These are phyloP conservation scores for Zanthoxylum bungeanum DNA, from an alignment of 345 rosid genomes.

Conservation along the genomic window DNA sequence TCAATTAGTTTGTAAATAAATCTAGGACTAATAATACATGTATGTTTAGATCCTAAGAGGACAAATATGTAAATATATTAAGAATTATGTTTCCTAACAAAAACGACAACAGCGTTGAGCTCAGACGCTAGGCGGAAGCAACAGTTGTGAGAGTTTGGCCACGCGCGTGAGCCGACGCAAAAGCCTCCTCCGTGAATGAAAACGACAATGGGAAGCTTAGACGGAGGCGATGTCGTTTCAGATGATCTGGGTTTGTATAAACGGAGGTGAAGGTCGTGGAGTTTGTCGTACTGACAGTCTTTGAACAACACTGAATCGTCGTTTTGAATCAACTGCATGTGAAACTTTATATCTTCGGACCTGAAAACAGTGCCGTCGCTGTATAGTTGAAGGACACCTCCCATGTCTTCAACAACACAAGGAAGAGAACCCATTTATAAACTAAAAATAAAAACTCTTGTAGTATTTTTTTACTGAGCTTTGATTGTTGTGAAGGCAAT, in stretches of 20 bases:
- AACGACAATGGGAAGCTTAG: slow-evolving; percentile 36
- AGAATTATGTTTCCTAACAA: no score
- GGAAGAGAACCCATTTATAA: slow-evolving; percentile 54
- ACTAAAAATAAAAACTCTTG: background rate
- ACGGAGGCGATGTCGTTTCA: background rate
- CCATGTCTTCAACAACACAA: slow-evolving; percentile 64
- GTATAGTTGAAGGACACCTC: slow-evolving; percentile 57
- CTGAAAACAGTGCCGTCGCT: slow-evolving; percentile 63
- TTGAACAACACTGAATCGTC: slow-evolving; percentile 45
- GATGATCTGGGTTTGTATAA: slow-evolving; percentile 45
- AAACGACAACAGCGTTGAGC: slow-evolving; percentile 57
- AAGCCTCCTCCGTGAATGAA: slow-evolving; percentile 89
- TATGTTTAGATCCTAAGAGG: no score
- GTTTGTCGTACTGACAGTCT: slow-evolving; percentile 50
- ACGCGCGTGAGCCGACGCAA: slow-evolving; percentile 67
- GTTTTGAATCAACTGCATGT: slow-evolving; percentile 20
- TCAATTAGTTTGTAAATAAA: no score
- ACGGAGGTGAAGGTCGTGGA: slow-evolving; percentile 58
- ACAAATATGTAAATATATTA: no score
- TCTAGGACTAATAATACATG: no score
- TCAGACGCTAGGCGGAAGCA: slow-evolving; percentile 59
- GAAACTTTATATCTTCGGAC: slow-evolving; percentile 29
- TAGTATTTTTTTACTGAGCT: background rate
- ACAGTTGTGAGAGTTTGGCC: slow-evolving; percentile 75
- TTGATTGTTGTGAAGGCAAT: background rate